Evolutionary conservation across 2,329 filamentous ascomycete species (phyloP), one percentile per base, ranked within the genome.

Genomic region (Fusarium nematophilum): DNA sequence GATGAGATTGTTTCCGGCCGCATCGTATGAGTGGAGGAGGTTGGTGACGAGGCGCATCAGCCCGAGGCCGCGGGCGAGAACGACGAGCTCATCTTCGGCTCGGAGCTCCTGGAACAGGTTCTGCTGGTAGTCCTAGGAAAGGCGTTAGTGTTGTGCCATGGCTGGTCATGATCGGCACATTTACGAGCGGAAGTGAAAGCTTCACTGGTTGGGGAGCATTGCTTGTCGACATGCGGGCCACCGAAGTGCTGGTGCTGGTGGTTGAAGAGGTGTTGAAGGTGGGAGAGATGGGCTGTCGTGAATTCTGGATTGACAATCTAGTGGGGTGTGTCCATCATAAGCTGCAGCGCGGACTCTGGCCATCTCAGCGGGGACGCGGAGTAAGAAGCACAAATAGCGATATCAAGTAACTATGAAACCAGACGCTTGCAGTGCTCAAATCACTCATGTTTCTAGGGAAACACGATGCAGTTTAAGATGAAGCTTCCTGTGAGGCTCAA

Each of bases 1-100:
- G 42, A 99, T 89, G 49, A 99, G 81, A 71, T 96, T 98, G 77
- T 95, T 96, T 11, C 95, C 95, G 4, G 92, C 92, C 2, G 93
- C 93, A 83, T 99, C 95, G 78, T 97, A 97, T 15, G 93, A 93
- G 76, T 99, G 95, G 23, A 99, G 86, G 31, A 99, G 85, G 73
- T 98, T 99, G n/a, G 92, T 96, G 70, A 97, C 86, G 53, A 99
- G 86, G 65, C 93, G 92, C 74, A 97, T 86, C 38, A 98, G 88
- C 67, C 95, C 95, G 40, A 99, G 88, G 66, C 95, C 95, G 47
- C 92, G 91, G 34, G 94, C 95, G 50, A 98, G 85, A 49, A 99
- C 84, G 69, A 98, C 90, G 63, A 99, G 88, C 76, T 96, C 90
- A 90, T 99, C 95, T 79, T 97, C 91, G 58, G 87, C 81, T 62